phyloP scores from a whole-genome alignment of 2,329 filamentous ascomycete genomes.

The Mollisiaceae sp. region DNA sequence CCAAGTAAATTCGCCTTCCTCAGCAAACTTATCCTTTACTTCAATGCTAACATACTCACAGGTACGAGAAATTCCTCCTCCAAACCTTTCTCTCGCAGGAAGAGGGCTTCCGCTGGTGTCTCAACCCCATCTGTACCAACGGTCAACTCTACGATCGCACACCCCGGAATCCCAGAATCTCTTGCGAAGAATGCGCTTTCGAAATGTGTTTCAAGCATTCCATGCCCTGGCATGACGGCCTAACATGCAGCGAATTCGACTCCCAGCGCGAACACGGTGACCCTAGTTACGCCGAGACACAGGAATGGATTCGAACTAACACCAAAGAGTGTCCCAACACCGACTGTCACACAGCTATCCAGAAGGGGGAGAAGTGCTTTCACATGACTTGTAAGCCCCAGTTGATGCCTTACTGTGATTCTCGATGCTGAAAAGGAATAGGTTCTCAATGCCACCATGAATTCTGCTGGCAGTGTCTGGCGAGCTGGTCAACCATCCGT shows the following conservation, averaged over 20 bases:
- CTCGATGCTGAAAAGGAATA: not conserved
- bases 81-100: slow-evolving; percentile 23
- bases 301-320: slow-evolving; percentile 24
- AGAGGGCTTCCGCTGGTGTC: slow-evolving; percentile 24
- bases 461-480: slow-evolving; percentile 27
- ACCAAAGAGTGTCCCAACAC: slow-evolving; percentile 21
- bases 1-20: slow-evolving; percentile 6
- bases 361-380: slow-evolving; percentile 25
- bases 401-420: not conserved
- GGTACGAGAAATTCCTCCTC: slow-evolving; percentile 24
- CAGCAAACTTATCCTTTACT: not conserved
- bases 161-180: slow-evolving; percentile 3
- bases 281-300: slow-evolving; percentile 19
- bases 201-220: slow-evolving; percentile 25
- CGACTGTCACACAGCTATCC: slow-evolving; percentile 18
- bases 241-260: slow-evolving; percentile 22
- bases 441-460: slow-evolving; percentile 23
- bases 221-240: slow-evolving; percentile 25
- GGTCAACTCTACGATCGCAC: slow-evolving; percentile 18
- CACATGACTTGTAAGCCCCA: slow-evolving; percentile 25
- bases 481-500: slow-evolving; percentile 16
- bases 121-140: slow-evolving; percentile 17
- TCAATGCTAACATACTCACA: not conserved
- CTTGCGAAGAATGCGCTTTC: slow-evolving; percentile 23
- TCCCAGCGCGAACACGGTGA: slow-evolving; percentile 22